Evolutionary conservation across 805 yeast genomes (phyloP).

Genomic region (Komagataella ulmi): DNA sequence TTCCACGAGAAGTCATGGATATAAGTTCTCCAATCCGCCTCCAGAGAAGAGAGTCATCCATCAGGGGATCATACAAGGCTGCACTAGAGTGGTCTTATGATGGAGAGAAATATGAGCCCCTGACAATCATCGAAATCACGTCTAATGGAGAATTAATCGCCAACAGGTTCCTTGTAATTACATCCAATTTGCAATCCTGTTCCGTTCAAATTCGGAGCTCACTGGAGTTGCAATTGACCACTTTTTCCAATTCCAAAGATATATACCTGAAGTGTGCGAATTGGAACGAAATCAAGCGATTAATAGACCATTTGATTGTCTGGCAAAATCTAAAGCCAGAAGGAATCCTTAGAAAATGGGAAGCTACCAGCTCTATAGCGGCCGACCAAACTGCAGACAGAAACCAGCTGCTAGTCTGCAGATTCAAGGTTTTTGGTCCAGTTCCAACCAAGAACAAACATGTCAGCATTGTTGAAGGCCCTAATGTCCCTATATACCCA

Average conservation of each 20-base stretch:
- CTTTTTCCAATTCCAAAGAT: constrained; percentile 23
- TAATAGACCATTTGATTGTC: constrained; percentile 27
- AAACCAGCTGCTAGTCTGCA: constrained; percentile 38
- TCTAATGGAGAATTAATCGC: constrained; percentile 13
- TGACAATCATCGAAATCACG: constrained; percentile 11
- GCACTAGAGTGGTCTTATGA: constrained; percentile 11
- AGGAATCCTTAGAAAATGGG: constrained; percentile 36
- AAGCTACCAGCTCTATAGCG: constrained; percentile 17
- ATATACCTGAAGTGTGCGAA: constrained; percentile 17
- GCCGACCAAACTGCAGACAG: constrained; percentile 9
- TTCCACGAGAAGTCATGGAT: neutral
- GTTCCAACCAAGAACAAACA: constrained; percentile 25
- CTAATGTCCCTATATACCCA: constrained; percentile 11
- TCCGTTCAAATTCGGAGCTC: constrained; percentile 14
- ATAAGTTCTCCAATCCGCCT: neutral
- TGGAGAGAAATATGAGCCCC: constrained; percentile 3
- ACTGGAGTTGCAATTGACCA: constrained; percentile 26
- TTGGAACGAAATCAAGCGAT: constrained; percentile 22
- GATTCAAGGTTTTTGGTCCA: constrained; percentile 57
- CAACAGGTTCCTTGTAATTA: constrained; percentile 9
- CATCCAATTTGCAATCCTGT: constrained; percentile 16
- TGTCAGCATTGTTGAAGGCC: constrained; percentile 14
- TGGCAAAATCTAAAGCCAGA: constrained; percentile 38
- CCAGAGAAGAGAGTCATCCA: neutral
- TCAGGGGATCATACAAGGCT: constrained; percentile 1